Percentiles rank a stretch among this genome's conserved stretches.
phyloP scores from a whole-genome alignment of 441 rosid species.

The Croton setiger region DNA sequence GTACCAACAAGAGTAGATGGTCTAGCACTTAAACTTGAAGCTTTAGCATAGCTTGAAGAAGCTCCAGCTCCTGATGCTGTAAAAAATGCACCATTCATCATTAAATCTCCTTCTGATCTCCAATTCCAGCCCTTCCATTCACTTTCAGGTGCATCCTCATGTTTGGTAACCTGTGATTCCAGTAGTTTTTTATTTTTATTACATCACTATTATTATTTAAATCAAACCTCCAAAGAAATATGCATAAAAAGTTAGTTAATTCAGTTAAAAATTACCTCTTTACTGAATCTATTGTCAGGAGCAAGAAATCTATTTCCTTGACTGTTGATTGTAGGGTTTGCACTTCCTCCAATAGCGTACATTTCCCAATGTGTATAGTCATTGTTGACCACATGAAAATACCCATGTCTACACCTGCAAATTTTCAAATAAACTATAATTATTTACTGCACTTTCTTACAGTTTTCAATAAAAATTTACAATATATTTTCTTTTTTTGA shows the following conservation, averaged over 20 bases:
- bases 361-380: constrained; percentile 84
- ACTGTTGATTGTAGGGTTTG: constrained; percentile 69
- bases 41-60: constrained; percentile 60
- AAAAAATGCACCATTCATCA: constrained; percentile 53
- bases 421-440: constrained; percentile 1
- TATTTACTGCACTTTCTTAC: not conserved
- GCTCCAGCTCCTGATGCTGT: constrained; percentile 50
- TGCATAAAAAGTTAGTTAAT: not conserved
- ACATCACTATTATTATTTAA: no score
- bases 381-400: constrained; percentile 79
- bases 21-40: constrained; percentile 65
- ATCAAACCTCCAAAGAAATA: no score
- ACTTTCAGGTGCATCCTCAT: constrained; percentile 32
- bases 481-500: not conserved
- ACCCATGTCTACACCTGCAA: constrained; percentile 59
- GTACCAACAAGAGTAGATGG: constrained; percentile 51
- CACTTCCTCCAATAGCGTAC: constrained; percentile 84
- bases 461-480: no score
- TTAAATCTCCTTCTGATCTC: constrained; percentile 53
- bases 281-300: constrained; percentile 38
- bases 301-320: constrained; percentile 84
- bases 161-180: constrained; percentile 44
- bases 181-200: not conserved
- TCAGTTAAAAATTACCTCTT: constrained; percentile 39
- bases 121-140: constrained; percentile 53